Conservation (phyloP, 2,329 filamentous ascomycete genomes). For the Aspergillus brasiliensis region DNA sequence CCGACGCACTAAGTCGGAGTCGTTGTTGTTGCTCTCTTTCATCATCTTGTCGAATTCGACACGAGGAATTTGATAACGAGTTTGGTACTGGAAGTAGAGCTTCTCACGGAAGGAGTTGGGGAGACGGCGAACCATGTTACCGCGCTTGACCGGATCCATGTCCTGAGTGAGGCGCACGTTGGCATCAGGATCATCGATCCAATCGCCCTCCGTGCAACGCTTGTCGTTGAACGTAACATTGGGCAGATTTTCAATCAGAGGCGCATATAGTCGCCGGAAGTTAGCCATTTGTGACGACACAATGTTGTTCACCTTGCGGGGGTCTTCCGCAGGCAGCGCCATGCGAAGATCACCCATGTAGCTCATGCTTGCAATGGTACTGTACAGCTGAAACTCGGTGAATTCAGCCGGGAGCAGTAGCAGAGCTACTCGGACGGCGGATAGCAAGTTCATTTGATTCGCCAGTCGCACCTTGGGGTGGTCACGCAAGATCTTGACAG, state of each 20-base stretch:
- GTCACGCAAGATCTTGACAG: slow-evolving; percentile 94
- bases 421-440: slow-evolving; percentile 85
- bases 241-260: slow-evolving; percentile 84
- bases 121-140: slow-evolving; percentile 93
- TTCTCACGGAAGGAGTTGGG: slow-evolving; percentile 84
- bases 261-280: slow-evolving; percentile 88
- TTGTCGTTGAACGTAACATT: slow-evolving; percentile 78
- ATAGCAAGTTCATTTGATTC: slow-evolving; percentile 93
- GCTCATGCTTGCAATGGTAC: slow-evolving; percentile 86
- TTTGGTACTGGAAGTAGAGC: slow-evolving; percentile 92
- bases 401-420: slow-evolving; percentile 82
- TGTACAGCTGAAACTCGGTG: slow-evolving; percentile 84
- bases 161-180: slow-evolving; percentile 78
- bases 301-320: slow-evolving; percentile 90
- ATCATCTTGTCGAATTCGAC: slow-evolving; percentile 85
- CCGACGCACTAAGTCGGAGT: slow-evolving; percentile 65
- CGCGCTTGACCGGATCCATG: slow-evolving; percentile 86
- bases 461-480: slow-evolving; percentile 88
- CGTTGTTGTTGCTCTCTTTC: slow-evolving; percentile 69
- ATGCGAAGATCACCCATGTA: slow-evolving; percentile 98
- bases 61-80: slow-evolving; percentile 81
- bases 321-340: slow-evolving; percentile 85
- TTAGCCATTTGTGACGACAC: slow-evolving; percentile 88
- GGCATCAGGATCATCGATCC: slow-evolving; percentile 64
- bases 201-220: slow-evolving; percentile 59